Percentiles rank a stretch among this genome's conserved stretches.
Evolutionary conservation across 352 stramenopile genomes (phyloP).

Genomic region (Thraustochytrium striatum): DNA sequence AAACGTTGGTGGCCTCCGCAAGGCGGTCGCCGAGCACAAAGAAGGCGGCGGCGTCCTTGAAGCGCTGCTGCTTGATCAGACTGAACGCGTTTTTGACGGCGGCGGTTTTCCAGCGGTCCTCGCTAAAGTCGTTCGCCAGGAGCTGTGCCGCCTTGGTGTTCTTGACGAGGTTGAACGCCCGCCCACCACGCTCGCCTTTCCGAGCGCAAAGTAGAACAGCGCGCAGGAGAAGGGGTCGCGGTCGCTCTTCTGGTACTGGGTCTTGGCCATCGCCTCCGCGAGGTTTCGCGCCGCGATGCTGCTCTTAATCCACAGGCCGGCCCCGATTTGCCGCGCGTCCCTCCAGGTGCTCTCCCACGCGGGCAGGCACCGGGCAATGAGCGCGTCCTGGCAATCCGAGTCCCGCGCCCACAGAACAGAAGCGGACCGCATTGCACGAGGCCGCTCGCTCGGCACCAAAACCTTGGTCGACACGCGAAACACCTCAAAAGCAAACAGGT

Average conservation of each 20-base stretch:
- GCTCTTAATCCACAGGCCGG: slow-evolving; percentile 73
- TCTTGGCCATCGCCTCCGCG: slow-evolving; percentile 68
- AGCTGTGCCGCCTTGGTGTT: slow-evolving; percentile 72
- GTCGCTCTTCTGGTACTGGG: slow-evolving; percentile 62
- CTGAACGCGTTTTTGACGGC: slow-evolving; percentile 83
- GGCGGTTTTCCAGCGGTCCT: slow-evolving; percentile 72
- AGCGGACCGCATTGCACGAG: slow-evolving; percentile 4
- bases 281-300: slow-evolving; percentile 60
- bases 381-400: slow-evolving; percentile 30
- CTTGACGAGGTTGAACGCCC: slow-evolving; percentile 72
- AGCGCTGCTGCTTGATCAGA: slow-evolving; percentile 74
- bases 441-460: not conserved
- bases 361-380: slow-evolving; percentile 17
- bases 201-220: slow-evolving; percentile 75
- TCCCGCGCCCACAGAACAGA: slow-evolving; percentile 27
- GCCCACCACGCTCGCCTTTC: slow-evolving; percentile 71
- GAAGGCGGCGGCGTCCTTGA: slow-evolving; percentile 29
- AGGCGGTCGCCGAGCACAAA: slow-evolving; percentile 44
- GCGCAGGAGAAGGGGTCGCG: slow-evolving; percentile 73
- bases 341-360: slow-evolving; percentile 58
- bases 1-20: slow-evolving; percentile 26
- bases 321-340: slow-evolving; percentile 63
- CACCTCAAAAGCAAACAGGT: slow-evolving; percentile 15
- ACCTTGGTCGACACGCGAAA: slow-evolving; percentile 2
- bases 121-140: slow-evolving; percentile 71